These are phyloP conservation scores for Sphaerosporella brunnea DNA, from an alignment of 495 filamentous ascomycete species.

Conservation along the genomic window DNA sequence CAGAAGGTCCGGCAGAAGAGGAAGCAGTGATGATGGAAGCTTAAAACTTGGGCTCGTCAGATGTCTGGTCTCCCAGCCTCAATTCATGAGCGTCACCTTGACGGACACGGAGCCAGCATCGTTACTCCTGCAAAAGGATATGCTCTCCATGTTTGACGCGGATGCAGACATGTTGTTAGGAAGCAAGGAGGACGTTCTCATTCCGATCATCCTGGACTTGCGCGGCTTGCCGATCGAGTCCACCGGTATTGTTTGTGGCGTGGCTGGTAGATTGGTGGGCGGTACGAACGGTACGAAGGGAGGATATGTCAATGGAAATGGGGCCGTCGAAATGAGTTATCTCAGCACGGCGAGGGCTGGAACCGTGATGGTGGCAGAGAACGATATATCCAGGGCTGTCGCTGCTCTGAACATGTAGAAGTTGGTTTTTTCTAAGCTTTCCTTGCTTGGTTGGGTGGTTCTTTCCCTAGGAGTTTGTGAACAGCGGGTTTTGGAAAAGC, in stretches of 20 bases:
- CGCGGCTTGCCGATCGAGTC: constrained; percentile 66
- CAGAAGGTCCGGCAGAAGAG: constrained; percentile 33
- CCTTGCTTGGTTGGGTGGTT: constrained; percentile 3
- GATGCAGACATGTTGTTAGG: constrained; percentile 50
- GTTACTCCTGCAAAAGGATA: constrained; percentile 57
- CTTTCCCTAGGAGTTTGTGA: neutral
- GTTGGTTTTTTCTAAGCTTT: constrained; percentile 9
- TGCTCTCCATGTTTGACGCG: constrained; percentile 44
- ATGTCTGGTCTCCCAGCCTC: constrained; percentile 52
- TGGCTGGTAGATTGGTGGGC: constrained; percentile 60
- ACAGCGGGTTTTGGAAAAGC: too few species aligned
- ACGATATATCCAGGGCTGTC: constrained; percentile 53
- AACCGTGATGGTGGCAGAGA: constrained; percentile 65
- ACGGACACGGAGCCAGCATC: constrained; percentile 71
- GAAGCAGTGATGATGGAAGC: constrained; percentile 22
- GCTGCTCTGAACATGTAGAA: constrained; percentile 39
- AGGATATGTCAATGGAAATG: constrained; percentile 21
- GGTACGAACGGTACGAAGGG: constrained; percentile 29
- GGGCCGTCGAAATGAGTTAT: constrained; percentile 68
- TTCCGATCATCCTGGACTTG: constrained; percentile 82
- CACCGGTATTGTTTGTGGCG: constrained; percentile 84
- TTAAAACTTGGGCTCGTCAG: constrained; percentile 50
- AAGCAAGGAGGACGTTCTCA: constrained; percentile 50
- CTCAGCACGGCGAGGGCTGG: constrained; percentile 76
- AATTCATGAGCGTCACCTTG: constrained; percentile 72